Conservation (phyloP, 108 stramenopile species). For the Pinguiococcus pyrenoidosus region DNA sequence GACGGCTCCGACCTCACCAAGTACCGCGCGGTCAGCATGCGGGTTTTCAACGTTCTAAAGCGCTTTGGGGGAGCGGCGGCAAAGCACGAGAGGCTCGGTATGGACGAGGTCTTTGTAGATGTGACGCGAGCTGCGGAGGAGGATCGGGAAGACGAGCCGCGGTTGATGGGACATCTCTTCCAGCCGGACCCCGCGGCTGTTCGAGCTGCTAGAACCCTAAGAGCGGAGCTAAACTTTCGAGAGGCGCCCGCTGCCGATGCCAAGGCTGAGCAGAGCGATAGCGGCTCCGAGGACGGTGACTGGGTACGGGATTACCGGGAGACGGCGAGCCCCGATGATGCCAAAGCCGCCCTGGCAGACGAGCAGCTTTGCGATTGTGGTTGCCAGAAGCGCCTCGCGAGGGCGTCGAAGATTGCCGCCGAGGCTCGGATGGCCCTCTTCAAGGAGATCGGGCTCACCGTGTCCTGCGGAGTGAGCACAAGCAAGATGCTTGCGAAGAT, state of each 20-base stretch:
- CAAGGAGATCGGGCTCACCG: slow-evolving; percentile 5
- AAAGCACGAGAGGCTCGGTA: slow-evolving; percentile 10
- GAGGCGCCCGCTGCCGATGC: no score
- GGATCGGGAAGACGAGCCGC: not conserved
- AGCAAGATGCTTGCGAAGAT: slow-evolving; percentile 11
- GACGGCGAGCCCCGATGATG: slow-evolving; percentile 7
- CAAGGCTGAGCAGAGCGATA: not conserved
- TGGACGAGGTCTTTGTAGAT: slow-evolving; percentile 20
- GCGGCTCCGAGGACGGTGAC: not conserved
- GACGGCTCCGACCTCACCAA: slow-evolving; percentile 19
- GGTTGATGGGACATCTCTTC: no score
- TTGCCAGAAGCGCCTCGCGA: slow-evolving; percentile 6
- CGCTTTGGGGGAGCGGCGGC: slow-evolving; percentile 1
- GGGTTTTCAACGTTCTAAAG: not conserved
- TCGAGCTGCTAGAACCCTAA: no score
- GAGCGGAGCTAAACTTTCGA: no score
- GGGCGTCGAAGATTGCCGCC: slow-evolving; percentile 5
- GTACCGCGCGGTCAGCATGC: not conserved
- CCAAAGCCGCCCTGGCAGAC: slow-evolving; percentile 4
- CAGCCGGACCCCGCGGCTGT: no score
- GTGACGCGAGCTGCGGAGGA: slow-evolving; percentile 2
- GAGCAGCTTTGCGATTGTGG: slow-evolving; percentile 8
- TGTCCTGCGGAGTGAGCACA: slow-evolving; percentile 3
- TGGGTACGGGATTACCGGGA: slow-evolving; percentile 4
- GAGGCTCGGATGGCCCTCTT: not conserved